Percentiles rank a stretch among this genome's conserved stretches.
phyloP scores from a whole-genome alignment of 805 yeast genomes.

The Zygotorulaspora sp. region DNA sequence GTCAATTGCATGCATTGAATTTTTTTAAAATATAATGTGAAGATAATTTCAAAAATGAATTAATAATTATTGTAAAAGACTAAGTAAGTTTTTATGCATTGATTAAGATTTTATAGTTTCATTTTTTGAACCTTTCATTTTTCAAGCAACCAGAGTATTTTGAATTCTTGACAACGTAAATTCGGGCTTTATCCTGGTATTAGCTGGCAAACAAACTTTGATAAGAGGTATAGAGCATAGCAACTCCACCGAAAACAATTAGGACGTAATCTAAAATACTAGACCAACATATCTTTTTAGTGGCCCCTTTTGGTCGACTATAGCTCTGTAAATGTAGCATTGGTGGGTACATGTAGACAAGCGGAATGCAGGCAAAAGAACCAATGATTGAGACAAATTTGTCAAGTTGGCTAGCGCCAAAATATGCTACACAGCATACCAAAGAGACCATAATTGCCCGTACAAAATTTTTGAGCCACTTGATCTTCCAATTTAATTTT shows the following conservation, averaged over 20 bases:
- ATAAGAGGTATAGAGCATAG: constrained; percentile 65
- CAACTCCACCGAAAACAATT: constrained; percentile 51
- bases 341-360: constrained; percentile 84
- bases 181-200: constrained; percentile 10
- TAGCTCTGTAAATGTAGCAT: constrained; percentile 60
- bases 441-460: constrained; percentile 50
- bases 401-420: constrained; percentile 67
- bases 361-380: constrained; percentile 78
- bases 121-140: too few relatives aligned
- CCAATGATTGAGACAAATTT: constrained; percentile 76
- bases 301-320: constrained; percentile 28
- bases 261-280: constrained; percentile 46
- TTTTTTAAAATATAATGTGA: too few relatives aligned
- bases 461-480: constrained; percentile 64
- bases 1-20: too few relatives aligned
- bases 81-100: too few relatives aligned
- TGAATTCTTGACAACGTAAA: too few relatives aligned
- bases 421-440: constrained; percentile 56
- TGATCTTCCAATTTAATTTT: constrained; percentile 45
- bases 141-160: too few relatives aligned
- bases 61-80: too few relatives aligned
- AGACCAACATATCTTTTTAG: constrained; percentile 24
- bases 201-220: constrained; percentile 41
- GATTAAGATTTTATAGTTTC: too few relatives aligned
- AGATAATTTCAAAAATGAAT: too few relatives aligned